Evolutionary conservation across 2,329 filamentous ascomycete species (phyloP).

Genomic region (Cordyceps javanica): DNA sequence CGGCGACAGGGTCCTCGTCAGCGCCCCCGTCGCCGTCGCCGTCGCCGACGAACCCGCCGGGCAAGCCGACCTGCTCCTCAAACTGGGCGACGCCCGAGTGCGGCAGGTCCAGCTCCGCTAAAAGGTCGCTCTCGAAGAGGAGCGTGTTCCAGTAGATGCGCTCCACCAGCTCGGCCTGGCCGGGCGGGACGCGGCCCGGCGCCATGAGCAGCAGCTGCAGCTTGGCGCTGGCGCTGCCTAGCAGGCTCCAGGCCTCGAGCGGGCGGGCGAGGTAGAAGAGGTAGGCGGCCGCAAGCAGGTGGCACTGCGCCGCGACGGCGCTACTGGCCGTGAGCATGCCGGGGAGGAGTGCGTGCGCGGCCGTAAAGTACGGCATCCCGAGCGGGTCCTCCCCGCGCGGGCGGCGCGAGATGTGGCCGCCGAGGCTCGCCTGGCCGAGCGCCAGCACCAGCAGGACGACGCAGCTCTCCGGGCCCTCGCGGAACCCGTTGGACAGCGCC

Average conservation of each 20-base stretch:
- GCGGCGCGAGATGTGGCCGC: constrained; percentile 69
- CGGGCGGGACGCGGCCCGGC: constrained; percentile 55
- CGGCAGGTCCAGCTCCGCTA: constrained; percentile 73
- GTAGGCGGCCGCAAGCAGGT: constrained; percentile 74
- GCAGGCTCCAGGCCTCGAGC: constrained; percentile 74
- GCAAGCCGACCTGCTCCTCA: constrained; percentile 72
- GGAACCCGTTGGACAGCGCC: constrained; percentile 68
- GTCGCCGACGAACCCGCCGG: constrained; percentile 70
- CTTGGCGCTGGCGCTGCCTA: constrained; percentile 76
- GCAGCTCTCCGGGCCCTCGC: constrained; percentile 74
- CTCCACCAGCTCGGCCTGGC: constrained; percentile 67
- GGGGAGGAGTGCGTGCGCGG: constrained; percentile 71
- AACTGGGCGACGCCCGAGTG: constrained; percentile 79
- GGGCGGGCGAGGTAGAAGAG: constrained; percentile 77
- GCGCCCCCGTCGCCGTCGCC: constrained; percentile 38
- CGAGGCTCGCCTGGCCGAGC: constrained; percentile 68
- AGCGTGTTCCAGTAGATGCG: constrained; percentile 81
- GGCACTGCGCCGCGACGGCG: constrained; percentile 72
- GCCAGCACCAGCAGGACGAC: constrained; percentile 74
- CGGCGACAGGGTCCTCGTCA: constrained; percentile 55
- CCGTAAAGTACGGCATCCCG: constrained; percentile 72
- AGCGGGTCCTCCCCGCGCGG: constrained; percentile 53
- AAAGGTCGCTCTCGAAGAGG: constrained; percentile 72
- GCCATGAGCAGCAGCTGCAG: constrained; percentile 71
- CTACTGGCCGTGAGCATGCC: constrained; percentile 75